These are phyloP conservation scores for Scenedesmus sp. DNA, from an alignment of 163 green algal species.

Conservation along the genomic window DNA sequence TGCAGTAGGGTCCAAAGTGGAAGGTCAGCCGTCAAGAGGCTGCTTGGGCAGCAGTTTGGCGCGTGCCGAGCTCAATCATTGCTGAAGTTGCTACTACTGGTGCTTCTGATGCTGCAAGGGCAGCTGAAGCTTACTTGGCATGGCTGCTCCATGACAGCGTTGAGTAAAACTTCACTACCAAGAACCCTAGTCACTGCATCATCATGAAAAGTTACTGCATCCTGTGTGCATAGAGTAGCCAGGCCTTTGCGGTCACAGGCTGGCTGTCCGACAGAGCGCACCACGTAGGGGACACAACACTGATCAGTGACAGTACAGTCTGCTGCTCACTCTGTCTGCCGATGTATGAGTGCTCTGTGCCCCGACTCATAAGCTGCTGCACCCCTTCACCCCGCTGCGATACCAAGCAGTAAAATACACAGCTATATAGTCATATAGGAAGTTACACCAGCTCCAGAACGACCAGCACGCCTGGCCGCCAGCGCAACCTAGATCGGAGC, in stretches of 20 bases:
- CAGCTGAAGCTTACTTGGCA: no score
- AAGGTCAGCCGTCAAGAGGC: not conserved
- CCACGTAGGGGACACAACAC: no score
- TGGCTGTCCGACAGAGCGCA: no score
- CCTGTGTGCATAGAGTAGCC: not conserved
- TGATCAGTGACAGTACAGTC: no score
- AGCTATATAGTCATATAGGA: not conserved
- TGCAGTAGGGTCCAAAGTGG: not conserved
- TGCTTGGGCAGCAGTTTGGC: not conserved
- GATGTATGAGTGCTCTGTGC: no score
- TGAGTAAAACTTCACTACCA: not conserved
- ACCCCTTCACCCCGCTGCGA: no score
- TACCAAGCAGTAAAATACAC: not conserved
- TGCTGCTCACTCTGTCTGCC: no score
- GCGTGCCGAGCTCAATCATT: not conserved
- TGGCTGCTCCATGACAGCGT: no score
- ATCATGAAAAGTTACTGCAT: not conserved
- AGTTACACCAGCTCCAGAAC: constrained; percentile 6
- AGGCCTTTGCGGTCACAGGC: not conserved
- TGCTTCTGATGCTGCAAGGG: not conserved
- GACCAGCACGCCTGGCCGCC: not conserved
- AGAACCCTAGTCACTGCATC: not conserved
- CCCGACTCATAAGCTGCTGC: no score
- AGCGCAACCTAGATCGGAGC: not conserved
- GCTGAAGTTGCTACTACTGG: not conserved